Base-by-base conservation (phyloP, 139 green algal species). In the Medakamo hakoo region DNA sequence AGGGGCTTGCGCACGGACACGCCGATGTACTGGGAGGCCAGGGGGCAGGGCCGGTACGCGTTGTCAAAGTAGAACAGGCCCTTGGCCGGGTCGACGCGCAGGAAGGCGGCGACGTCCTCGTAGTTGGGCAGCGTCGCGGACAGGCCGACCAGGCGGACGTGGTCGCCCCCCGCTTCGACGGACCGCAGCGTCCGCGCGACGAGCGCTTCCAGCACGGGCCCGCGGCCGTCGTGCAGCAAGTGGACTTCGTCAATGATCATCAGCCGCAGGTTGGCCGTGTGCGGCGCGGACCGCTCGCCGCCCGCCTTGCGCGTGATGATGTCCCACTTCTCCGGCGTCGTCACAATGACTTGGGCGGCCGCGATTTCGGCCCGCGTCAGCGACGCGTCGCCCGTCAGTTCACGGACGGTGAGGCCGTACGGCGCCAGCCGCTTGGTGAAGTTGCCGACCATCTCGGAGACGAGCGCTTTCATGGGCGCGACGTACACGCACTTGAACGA, bases 231-330 rank as follows among this genome's bases (percentile, higher is more conserved):
- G 67, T 98, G 92, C 71, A 98, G 84, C 70, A 98, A 73, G 76
- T 98, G 92, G 65, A 98, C 91, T 78, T 98, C 92, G 68, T 98
- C 92, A 55, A 98, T 93, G 77, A 98, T 97, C 23, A 98, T 66
- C 76, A 98, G 82, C 60, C 81, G 82, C 48, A 95, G 87, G 28
- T 88, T 71, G 70, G 93, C 83, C 31, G 92, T 92, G 80, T 97
- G 98, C n/a, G n/a, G n/a, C 21, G 84, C 88, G 55, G 74, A 62
- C 52, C 66, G 60, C 63, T 85, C 75, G 71, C 95, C 89, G 25
- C 89, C 86, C n/a, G 59, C 77, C 76, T 98, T 98, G 63, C 92
- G 83, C 0, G 92, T 98, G 74, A 98, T 92, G 78, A 98, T 97
- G 77, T 98, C 92, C 93, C 93, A 98, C 82, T 98, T 98, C 79